Evolutionary conservation across 257 asterid genomes (phyloP).

Genomic region (Fraxinus anomala): DNA sequence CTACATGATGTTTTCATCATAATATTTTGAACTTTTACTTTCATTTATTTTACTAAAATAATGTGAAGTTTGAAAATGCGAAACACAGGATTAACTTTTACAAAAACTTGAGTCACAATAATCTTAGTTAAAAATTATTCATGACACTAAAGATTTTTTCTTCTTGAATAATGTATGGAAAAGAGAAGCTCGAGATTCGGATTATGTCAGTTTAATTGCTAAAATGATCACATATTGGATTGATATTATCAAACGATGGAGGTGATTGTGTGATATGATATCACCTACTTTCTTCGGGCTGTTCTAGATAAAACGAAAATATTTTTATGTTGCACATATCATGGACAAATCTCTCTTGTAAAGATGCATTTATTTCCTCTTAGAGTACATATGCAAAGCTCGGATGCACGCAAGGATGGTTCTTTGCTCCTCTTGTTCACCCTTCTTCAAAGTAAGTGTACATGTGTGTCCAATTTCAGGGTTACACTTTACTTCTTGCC

Average conservation of each 20-base stretch:
- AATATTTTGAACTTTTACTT: too few species aligned
- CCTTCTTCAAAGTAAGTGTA: conserved; percentile 64
- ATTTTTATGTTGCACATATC: background rate
- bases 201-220: background rate
- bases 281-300: background rate
- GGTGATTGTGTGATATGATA: background rate
- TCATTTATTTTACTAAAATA: too few species aligned
- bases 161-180: background rate
- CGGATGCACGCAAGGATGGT: conserved; percentile 90
- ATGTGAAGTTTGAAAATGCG: background rate
- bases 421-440: conserved; percentile 69
- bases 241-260: background rate
- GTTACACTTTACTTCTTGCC: conserved; percentile 8
- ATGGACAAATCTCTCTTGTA: conserved; percentile 22
- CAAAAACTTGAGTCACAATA: background rate
- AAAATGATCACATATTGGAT: background rate
- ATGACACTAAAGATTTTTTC: background rate
- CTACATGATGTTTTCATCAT: too few species aligned
- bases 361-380: conserved; percentile 29
- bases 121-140: background rate
- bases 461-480: background rate
- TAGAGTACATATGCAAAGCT: conserved; percentile 79
- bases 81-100: background rate
- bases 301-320: too few species aligned
- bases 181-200: background rate